A percentile compares a stretch with the other conserved stretches of the same genome.
phyloP scores from a whole-genome alignment of 2,329 filamentous ascomycete genomes.

The Exophiala dermatitidis region DNA sequence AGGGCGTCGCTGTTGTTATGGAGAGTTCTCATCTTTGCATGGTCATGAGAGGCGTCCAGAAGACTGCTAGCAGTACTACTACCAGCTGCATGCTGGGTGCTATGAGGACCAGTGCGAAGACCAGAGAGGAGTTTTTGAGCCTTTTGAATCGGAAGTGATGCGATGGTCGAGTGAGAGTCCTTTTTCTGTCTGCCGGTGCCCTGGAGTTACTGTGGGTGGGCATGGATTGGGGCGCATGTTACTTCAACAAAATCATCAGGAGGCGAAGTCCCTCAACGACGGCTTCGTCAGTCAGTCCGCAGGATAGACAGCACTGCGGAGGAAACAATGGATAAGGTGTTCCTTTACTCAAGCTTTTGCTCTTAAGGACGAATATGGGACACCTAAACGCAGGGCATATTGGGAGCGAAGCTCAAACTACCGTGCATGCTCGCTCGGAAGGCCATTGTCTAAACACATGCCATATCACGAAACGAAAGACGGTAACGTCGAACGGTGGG shows the following conservation, averaged over 20 bases:
- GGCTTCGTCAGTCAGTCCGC: neutral
- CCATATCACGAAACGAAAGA: no score
- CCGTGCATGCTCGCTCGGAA: no score
- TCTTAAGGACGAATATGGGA: no score
- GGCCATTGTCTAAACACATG: no score
- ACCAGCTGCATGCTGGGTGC: constrained; percentile 97
- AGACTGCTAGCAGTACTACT: constrained; percentile 77
- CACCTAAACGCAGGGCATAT: no score
- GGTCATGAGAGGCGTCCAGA: constrained; percentile 98
- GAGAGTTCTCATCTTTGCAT: constrained; percentile 95
- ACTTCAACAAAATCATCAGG: constrained; percentile 3
- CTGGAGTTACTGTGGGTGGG: neutral
- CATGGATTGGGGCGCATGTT: neutral
- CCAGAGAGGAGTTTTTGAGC: constrained; percentile 88
- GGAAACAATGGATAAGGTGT: neutral
- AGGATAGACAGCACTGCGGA: neutral
- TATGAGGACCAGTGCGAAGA: constrained; percentile 88
- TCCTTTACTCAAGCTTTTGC: neutral
- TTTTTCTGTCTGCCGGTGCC: neutral
- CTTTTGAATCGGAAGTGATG: constrained; percentile 50
- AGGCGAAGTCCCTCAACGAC: constrained; percentile 6
- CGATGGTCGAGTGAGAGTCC: neutral
- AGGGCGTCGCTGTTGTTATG: constrained; percentile 95
- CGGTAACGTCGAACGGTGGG: no score
- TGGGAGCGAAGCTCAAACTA: no score